Conservation (phyloP, 371 early-diverging fungal genomes). For the Mucor racemosus region DNA sequence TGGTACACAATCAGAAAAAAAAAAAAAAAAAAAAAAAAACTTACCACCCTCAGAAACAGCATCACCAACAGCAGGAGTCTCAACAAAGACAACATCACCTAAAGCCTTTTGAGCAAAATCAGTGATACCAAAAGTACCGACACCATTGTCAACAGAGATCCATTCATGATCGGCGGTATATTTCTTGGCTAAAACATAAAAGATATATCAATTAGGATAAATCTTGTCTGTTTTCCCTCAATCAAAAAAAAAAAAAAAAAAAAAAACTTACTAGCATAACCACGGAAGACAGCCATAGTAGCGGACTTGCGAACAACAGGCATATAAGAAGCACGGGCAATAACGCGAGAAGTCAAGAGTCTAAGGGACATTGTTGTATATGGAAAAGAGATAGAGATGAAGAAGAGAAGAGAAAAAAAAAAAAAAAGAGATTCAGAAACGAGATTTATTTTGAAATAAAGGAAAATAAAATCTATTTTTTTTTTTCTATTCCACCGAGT, state of each 20-base stretch:
- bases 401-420: conserved; percentile 19
- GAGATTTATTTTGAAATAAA: conserved; percentile 7
- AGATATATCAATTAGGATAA: not conserved
- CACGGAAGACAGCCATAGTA: conserved; percentile 40
- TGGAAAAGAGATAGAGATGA: not conserved
- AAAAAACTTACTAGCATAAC: conserved; percentile 50
- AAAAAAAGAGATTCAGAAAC: conserved; percentile 16
- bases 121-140: conserved; percentile 93
- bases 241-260: not conserved
- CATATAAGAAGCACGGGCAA: conserved; percentile 40
- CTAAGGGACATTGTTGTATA: conserved; percentile 48
- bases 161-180: conserved; percentile 96
- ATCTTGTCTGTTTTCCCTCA: not conserved
- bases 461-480: conserved; percentile 22
- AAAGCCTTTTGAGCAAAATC: conserved; percentile 90
- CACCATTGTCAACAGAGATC: conserved; percentile 73
- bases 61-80: conserved; percentile 73
- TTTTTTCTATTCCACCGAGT: conserved; percentile 50
- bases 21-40: conserved; percentile 3
- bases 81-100: conserved; percentile 96
- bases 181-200: conserved; percentile 55
- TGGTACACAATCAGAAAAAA: not conserved
- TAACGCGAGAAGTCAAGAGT: conserved; percentile 50
- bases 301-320: conserved; percentile 47
- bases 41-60: conserved; percentile 66